A percentile compares a stretch with the other conserved stretches of the same genome.
Conservation (phyloP, 192 early-diverging fungal species). For the Radiomyces spectabilis region DNA sequence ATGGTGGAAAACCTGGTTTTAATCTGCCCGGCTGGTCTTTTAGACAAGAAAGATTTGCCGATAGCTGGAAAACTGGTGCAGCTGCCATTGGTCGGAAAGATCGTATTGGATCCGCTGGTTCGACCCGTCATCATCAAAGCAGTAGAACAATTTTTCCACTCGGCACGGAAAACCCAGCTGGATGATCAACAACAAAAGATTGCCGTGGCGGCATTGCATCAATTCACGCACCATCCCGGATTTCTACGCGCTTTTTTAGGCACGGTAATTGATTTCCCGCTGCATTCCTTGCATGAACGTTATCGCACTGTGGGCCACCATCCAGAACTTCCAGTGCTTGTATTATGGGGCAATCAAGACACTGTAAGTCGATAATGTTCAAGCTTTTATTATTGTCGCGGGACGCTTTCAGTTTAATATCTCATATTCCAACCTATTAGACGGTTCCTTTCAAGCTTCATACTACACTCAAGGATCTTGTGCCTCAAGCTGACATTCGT, state of each 20-base stretch:
- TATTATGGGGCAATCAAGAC: constrained; percentile 28
- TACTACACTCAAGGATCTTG: constrained; percentile 1
- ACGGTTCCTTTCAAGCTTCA: constrained; percentile 20
- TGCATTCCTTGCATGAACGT: constrained; percentile 12
- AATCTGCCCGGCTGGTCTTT: constrained; percentile 39
- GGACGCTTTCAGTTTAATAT: not conserved
- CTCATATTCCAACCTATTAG: not conserved
- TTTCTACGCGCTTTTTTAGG: constrained; percentile 23
- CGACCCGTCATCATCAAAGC: constrained; percentile 7
- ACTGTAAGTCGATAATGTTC: constrained; percentile 4
- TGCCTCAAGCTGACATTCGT: constrained; percentile 13
- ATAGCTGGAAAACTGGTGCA: not conserved
- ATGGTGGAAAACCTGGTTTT: constrained; percentile 33
- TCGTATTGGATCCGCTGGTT: constrained; percentile 5
- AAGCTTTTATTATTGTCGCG: not conserved
- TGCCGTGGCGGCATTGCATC: constrained; percentile 2
- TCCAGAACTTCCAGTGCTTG: constrained; percentile 7
- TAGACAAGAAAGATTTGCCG: constrained; percentile 17
- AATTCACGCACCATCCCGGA: constrained; percentile 24
- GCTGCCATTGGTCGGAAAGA: constrained; percentile 3
- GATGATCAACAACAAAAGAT: not conserved
- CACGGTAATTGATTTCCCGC: constrained; percentile 16
- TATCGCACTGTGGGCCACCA: constrained; percentile 17
- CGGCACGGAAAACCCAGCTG: not conserved
- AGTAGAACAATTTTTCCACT: not conserved